Conservation (phyloP, 305 asterid species). For the Rubia balearica region DNA sequence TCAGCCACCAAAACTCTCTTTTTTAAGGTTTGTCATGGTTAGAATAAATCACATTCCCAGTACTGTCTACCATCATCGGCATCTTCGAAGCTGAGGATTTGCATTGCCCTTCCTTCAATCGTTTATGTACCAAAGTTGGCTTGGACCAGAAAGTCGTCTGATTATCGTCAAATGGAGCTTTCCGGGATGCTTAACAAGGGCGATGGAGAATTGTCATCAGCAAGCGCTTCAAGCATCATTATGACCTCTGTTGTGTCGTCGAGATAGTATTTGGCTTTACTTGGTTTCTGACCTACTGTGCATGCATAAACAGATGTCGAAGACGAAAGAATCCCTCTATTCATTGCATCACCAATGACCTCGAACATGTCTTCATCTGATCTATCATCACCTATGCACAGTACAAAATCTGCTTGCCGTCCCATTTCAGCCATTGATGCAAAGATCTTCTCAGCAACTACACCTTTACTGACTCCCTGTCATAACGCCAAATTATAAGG, state of each 20-base stretch:
- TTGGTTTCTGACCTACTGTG: constrained; percentile 45
- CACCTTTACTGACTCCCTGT: constrained; percentile 45
- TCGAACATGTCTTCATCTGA: constrained; percentile 52
- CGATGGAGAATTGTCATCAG: not conserved
- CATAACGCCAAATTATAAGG: not conserved
- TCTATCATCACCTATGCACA: constrained; percentile 45
- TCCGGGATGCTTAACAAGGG: constrained; percentile 4
- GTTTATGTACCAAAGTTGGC: not conserved
- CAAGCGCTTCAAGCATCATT: constrained; percentile 22
- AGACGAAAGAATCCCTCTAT: constrained; percentile 23
- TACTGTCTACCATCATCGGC: not conserved
- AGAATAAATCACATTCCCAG: not conserved
- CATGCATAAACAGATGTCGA: constrained; percentile 32
- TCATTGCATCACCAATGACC: constrained; percentile 26
- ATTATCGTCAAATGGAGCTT: not conserved
- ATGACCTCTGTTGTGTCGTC: constrained; percentile 19
- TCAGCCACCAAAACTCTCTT: not conserved
- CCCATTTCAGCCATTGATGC: constrained; percentile 28
- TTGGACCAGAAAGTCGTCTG: not conserved
- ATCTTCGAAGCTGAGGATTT: not conserved
- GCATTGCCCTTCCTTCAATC: not conserved
- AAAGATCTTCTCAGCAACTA: constrained; percentile 37
- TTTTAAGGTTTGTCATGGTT: not conserved
- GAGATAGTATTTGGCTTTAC: constrained; percentile 31
- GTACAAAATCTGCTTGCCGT: constrained; percentile 33